A percentile compares a stretch with the other conserved stretches of the same genome.
These are phyloP conservation scores for Yamadazyma paraphyllophila DNA, from an alignment of 805 yeast genomes.

Conservation along the genomic window DNA sequence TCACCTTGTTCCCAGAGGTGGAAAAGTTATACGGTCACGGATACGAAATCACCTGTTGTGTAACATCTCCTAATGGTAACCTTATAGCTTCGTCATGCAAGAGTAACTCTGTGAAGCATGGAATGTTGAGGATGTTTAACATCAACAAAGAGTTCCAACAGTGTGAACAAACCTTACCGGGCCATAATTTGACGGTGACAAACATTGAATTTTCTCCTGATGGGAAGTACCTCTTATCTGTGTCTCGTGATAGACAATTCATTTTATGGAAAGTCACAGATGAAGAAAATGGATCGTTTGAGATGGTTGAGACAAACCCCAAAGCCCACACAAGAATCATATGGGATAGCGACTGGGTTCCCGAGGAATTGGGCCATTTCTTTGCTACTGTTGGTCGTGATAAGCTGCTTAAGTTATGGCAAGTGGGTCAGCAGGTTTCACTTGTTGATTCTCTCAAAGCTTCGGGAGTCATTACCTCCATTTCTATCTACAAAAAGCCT, in stretches of 20 bases:
- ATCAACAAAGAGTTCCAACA: constrained; percentile 56
- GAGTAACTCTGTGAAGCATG: constrained; percentile 81
- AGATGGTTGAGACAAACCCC: constrained; percentile 45
- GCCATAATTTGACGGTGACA: constrained; percentile 85
- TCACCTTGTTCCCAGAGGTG: constrained; percentile 90
- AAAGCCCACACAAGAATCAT: constrained; percentile 90
- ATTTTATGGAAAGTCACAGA: constrained; percentile 63
- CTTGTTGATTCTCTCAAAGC: constrained; percentile 44
- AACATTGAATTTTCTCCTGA: constrained; percentile 73
- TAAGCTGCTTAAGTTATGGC: constrained; percentile 74
- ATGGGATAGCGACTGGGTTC: constrained; percentile 94
- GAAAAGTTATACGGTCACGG: constrained; percentile 98
- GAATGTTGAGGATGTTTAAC: constrained; percentile 76
- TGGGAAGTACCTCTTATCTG: constrained; percentile 63
- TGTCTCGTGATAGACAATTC: constrained; percentile 86
- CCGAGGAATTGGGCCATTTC: constrained; percentile 30
- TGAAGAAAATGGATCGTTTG: constrained; percentile 26
- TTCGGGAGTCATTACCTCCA: constrained; percentile 61
- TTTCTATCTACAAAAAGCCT: constrained; percentile 45
- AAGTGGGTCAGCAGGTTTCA: constrained; percentile 31
- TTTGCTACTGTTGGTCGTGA: constrained; percentile 90
- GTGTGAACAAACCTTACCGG: constrained; percentile 43
- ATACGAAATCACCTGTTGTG: constrained; percentile 82
- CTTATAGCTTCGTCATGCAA: constrained; percentile 88
- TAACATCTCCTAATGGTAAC: constrained; percentile 59